These are phyloP conservation scores for Nectriaceae sp. DNA, from an alignment of 2,329 filamentous ascomycete species.

Conservation along the genomic window DNA sequence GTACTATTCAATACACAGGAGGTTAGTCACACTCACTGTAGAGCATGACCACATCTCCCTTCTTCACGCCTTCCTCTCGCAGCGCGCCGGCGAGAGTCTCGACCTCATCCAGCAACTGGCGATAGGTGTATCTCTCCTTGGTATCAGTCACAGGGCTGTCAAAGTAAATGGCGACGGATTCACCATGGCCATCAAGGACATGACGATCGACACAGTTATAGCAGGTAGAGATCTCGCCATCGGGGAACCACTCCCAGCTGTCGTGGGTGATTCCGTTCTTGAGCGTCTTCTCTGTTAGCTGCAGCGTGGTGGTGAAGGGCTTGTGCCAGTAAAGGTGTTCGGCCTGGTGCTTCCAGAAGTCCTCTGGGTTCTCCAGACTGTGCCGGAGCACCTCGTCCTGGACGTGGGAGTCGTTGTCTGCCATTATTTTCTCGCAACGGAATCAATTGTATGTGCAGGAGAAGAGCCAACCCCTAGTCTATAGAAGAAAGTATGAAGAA, in stretches of 20 bases:
- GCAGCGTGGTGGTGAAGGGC: constrained; percentile 65
- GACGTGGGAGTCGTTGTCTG: constrained; percentile 26
- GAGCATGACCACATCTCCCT: constrained; percentile 84
- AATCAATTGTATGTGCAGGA: neutral
- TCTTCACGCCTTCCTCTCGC: constrained; percentile 77
- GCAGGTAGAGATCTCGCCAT: constrained; percentile 84
- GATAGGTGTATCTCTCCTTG: constrained; percentile 75
- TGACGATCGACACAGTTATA: constrained; percentile 93
- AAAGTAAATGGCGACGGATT: constrained; percentile 76
- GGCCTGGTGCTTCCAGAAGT: constrained; percentile 77
- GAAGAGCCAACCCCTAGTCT: neutral
- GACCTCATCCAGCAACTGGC: constrained; percentile 74
- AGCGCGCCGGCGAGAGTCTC: constrained; percentile 80
- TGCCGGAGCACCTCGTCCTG: constrained; percentile 53
- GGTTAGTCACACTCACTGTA: constrained; percentile 67
- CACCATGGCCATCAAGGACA: constrained; percentile 76
- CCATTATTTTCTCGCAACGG: constrained; percentile 11
- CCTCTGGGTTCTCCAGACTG: constrained; percentile 69
- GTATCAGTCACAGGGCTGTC: constrained; percentile 80
- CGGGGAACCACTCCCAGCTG: constrained; percentile 89
- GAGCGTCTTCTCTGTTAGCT: constrained; percentile 63
- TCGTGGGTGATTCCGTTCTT: constrained; percentile 63
- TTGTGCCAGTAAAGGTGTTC: constrained; percentile 79
- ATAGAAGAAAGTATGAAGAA: neutral
- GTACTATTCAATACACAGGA: neutral